Conservation (phyloP, 192 early-diverging fungal genomes). For the Podila horticola region DNA sequence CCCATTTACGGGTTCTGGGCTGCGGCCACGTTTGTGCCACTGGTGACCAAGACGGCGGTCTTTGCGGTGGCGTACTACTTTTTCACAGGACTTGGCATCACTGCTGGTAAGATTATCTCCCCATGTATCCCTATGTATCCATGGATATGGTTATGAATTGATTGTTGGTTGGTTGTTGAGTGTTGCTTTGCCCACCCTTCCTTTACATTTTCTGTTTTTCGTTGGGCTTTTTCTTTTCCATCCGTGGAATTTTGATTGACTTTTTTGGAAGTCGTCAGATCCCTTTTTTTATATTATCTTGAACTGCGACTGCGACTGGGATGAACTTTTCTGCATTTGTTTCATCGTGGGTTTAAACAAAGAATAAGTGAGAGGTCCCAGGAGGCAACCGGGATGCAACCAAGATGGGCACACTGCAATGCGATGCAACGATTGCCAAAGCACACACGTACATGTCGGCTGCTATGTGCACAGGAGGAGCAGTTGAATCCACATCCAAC, state of each 20-base stretch:
- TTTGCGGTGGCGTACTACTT: conserved; percentile 74
- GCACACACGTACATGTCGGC: too few relatives aligned
- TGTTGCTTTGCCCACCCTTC: background rate
- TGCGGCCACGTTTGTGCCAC: conserved; percentile 65
- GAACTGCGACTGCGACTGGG: too few relatives aligned
- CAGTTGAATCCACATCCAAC: too few relatives aligned
- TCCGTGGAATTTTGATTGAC: conserved; percentile 24
- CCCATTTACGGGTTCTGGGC: conserved; percentile 85
- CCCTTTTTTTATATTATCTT: too few relatives aligned
- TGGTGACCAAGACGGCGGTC: conserved; percentile 73
- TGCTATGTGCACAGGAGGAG: too few relatives aligned
- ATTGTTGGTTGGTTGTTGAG: background rate
- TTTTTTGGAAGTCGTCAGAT: conserved; percentile 20
- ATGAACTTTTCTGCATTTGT: too few relatives aligned
- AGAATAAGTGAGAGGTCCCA: background rate
- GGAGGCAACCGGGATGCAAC: too few relatives aligned
- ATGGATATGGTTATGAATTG: too few relatives aligned
- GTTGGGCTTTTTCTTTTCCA: background rate
- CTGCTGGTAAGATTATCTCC: conserved; percentile 64
- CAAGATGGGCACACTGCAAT: too few relatives aligned
- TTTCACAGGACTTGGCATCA: conserved; percentile 83
- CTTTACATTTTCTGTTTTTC: background rate
- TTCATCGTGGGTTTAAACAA: background rate
- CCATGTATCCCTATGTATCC: conserved; percentile 3
- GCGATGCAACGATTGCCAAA: too few relatives aligned